phyloP scores from a whole-genome alignment of 2,329 filamentous ascomycete species.

The Ophiostoma pallidulum region DNA sequence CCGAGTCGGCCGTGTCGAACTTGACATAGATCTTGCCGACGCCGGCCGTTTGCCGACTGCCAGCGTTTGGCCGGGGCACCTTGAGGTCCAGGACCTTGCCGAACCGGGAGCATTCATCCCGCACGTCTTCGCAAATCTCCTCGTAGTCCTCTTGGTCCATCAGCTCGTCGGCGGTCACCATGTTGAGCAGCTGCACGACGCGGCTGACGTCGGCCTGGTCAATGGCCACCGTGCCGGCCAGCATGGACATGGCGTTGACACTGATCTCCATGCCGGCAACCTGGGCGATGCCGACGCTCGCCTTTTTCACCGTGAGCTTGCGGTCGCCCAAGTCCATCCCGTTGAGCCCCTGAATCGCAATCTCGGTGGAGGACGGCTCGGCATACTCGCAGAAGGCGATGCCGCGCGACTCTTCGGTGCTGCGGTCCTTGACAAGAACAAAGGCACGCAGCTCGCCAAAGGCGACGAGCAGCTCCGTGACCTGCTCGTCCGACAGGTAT shows the following conservation, averaged over 20 bases:
- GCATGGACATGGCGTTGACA: slow-evolving; percentile 95
- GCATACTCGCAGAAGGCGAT: slow-evolving; percentile 95
- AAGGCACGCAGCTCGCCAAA: slow-evolving; percentile 94
- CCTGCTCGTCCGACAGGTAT: slow-evolving; percentile 84
- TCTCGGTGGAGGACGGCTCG: slow-evolving; percentile 66
- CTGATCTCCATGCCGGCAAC: slow-evolving; percentile 87
- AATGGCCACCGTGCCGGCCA: slow-evolving; percentile 76
- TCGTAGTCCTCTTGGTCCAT: slow-evolving; percentile 93
- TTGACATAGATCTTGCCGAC: slow-evolving; percentile 98
- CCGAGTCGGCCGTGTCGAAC: slow-evolving; percentile 67
- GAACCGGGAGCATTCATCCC: slow-evolving; percentile 88
- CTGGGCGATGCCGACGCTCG: slow-evolving; percentile 90
- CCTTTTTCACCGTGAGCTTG: slow-evolving; percentile 74
- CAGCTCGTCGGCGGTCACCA: slow-evolving; percentile 94
- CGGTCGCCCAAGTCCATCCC: slow-evolving; percentile 88
- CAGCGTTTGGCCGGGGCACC: slow-evolving; percentile 77
- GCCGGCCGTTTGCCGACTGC: slow-evolving; percentile 72
- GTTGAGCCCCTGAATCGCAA: slow-evolving; percentile 84
- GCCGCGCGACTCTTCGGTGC: slow-evolving; percentile 82
- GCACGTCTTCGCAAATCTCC: slow-evolving; percentile 93
- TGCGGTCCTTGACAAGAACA: slow-evolving; percentile 75
- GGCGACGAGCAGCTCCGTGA: slow-evolving; percentile 77
- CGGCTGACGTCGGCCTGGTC: slow-evolving; percentile 67
- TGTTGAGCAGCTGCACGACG: slow-evolving; percentile 90
- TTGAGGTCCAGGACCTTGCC: slow-evolving; percentile 82